Conservation (phyloP, 306 rosid genomes). For the Sophora flavescens region DNA sequence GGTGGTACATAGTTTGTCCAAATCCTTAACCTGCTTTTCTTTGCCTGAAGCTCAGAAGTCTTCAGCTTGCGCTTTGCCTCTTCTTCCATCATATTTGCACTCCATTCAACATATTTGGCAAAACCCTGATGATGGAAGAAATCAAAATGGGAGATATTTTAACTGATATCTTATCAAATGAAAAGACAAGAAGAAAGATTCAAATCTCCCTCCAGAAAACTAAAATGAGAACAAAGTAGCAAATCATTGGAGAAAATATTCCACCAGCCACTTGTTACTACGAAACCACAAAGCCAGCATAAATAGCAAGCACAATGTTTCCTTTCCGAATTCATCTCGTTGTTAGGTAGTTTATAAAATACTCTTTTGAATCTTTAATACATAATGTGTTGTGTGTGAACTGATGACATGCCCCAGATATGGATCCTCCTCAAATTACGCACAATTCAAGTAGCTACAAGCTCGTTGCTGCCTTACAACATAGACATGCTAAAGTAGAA, state of each 20-base stretch:
- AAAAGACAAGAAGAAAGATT: neutral
- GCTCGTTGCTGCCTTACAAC: slow-evolving; percentile 12
- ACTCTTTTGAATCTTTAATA: slow-evolving; percentile 1
- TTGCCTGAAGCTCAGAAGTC: slow-evolving; percentile 78
- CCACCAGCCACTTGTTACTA: neutral
- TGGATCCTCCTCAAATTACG: slow-evolving; percentile 17
- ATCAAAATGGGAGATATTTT: slow-evolving; percentile 9
- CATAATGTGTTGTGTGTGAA: neutral
- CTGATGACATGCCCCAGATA: neutral
- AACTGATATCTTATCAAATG: slow-evolving; percentile 13
- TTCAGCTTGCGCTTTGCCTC: slow-evolving; percentile 75
- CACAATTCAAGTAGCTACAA: neutral
- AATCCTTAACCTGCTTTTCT: slow-evolving; percentile 70
- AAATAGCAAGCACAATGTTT: slow-evolving; percentile 1
- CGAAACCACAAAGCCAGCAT: neutral
- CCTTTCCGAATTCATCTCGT: slow-evolving; percentile 7
- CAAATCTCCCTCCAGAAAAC: slow-evolving; percentile 17
- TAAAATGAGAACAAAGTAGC: slow-evolving; percentile 12
- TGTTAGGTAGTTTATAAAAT: slow-evolving; percentile 18
- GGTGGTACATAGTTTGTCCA: slow-evolving; percentile 91
- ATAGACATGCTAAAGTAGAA: slow-evolving; percentile 20
- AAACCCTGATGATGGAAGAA: slow-evolving; percentile 59
- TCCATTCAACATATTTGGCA: slow-evolving; percentile 90
- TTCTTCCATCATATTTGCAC: slow-evolving; percentile 91
- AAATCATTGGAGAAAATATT: no score